phyloP scores from a whole-genome alignment of 164 flowering plant genomes.

The grape (Vitis vinifera) region ASM3070453v1 NC_081806.1:1690501-1691000 shows the following conservation, averaged over 20 bases:
- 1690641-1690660: no score
- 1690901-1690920: conserved; percentile 5
- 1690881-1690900: conserved; percentile 2
- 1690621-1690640: no score
- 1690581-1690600: background rate
- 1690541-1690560: background rate
- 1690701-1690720: conserved; percentile 1
- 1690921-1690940: background rate
- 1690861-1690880: background rate
- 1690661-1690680: no score
- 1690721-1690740: conserved; percentile 1
- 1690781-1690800: background rate
- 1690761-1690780: background rate
- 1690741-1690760: background rate
- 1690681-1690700: no score
- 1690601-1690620: background rate
- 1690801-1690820: background rate
- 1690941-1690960: background rate
- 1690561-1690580: background rate
- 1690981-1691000: no score
- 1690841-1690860: background rate
- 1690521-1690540: background rate
- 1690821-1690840: background rate
- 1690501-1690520: no score
- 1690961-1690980: no score